Conservation (phyloP, 805 yeast species). For the Barnettozyma siamensis region DNA sequence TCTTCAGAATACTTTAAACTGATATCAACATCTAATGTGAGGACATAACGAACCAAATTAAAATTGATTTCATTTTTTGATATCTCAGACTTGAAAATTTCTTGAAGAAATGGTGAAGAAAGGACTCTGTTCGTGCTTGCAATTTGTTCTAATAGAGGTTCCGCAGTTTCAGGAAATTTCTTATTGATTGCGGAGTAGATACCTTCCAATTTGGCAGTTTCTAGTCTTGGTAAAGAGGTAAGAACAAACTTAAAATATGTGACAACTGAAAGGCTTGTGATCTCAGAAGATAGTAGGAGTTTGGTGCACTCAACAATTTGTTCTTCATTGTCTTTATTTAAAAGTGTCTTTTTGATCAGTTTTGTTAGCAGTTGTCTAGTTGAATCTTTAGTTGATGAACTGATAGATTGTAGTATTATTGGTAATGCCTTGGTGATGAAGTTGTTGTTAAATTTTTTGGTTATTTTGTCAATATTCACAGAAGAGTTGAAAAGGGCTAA, state of each 20-base stretch:
- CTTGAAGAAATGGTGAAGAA: conserved; percentile 44
- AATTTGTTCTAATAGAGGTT: conserved; percentile 41
- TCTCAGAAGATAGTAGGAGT: conserved; percentile 24
- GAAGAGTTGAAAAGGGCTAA: conserved; percentile 13
- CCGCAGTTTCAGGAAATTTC: conserved; percentile 35
- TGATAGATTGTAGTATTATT: conserved; percentile 8
- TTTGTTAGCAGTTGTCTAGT: conserved; percentile 6
- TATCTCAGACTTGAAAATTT: conserved; percentile 39
- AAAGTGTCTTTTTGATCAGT: conserved; percentile 24
- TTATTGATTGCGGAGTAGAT: conserved; percentile 38
- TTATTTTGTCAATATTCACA: conserved; percentile 13
- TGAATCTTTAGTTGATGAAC: not conserved
- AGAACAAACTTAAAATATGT: conserved; percentile 28
- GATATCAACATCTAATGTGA: conserved; percentile 52
- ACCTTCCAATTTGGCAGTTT: conserved; percentile 40
- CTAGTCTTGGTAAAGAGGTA: conserved; percentile 24
- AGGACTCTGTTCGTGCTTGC: conserved; percentile 46
- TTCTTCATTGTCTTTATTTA: conserved; percentile 22
- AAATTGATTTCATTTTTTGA: conserved; percentile 43
- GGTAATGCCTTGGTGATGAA: conserved; percentile 20
- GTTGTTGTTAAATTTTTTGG: conserved; percentile 13
- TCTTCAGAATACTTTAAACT: conserved; percentile 40
- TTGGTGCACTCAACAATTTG: conserved; percentile 28
- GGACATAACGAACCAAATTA: conserved; percentile 40
- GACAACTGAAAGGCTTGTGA: conserved; percentile 20